phyloP scores from a whole-genome alignment of 225 moss, liverwort and hornwort genomes.

The Climacium dendroides region DNA sequence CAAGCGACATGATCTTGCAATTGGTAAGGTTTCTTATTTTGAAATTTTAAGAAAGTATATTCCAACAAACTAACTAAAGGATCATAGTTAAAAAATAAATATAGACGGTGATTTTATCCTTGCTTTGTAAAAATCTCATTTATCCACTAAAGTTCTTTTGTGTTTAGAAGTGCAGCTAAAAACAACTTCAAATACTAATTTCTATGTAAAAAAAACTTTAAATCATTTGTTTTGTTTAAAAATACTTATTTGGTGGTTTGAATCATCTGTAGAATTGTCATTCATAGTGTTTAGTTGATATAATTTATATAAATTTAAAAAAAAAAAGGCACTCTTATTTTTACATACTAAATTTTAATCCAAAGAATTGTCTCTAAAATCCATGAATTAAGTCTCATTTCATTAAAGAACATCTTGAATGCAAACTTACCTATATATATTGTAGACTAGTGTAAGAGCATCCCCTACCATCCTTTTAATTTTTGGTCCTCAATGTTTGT shows the following conservation, averaged over 20 bases:
- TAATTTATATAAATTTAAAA: neutral
- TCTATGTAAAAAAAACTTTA: neutral
- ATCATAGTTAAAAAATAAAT: too few species aligned
- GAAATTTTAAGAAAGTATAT: too few species aligned
- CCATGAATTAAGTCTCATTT: neutral
- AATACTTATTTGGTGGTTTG: neutral
- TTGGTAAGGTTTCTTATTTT: too few species aligned
- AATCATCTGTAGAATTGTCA: neutral
- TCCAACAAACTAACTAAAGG: too few species aligned
- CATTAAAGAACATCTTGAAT: neutral
- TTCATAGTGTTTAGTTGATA: neutral
- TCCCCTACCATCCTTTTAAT: fast-evolving
- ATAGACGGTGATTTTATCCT: too few species aligned
- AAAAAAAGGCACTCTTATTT: neutral
- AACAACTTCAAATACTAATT: too few species aligned
- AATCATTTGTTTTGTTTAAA: too few species aligned
- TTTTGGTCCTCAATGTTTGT: too few species aligned
- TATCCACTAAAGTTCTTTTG: too few species aligned
- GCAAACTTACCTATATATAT: neutral
- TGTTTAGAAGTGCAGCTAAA: too few species aligned
- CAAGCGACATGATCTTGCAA: too few species aligned
- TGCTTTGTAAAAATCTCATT: too few species aligned
- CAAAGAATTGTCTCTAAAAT: neutral
- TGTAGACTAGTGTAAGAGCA: fast-evolving
- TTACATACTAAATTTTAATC: neutral